Conservation (phyloP, 108 stramenopile species). For the Cyclotella choctawhatcheeana region DNA sequence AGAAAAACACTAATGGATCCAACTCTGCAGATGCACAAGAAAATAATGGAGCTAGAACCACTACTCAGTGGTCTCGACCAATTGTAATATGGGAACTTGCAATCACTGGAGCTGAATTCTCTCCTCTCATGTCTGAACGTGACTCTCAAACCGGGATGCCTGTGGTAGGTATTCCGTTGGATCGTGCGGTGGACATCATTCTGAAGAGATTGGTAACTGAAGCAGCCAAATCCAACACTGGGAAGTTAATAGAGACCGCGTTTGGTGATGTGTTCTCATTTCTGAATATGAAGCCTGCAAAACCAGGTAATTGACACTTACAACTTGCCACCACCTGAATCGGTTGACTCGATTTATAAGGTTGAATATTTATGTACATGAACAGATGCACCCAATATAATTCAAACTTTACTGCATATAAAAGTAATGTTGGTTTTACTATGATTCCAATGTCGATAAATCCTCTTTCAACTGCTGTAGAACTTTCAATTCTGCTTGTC, state of each 20-base stretch:
- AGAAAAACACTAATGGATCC: conserved; percentile 6
- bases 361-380: too few species aligned
- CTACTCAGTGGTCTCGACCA: conserved; percentile 41
- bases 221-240: conserved; percentile 51
- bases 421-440: neutral
- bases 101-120: conserved; percentile 44
- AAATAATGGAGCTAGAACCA: neutral
- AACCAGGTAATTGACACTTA: neutral
- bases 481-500: conserved; percentile 49
- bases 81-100: conserved; percentile 48
- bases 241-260: conserved; percentile 46
- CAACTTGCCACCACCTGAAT: neutral
- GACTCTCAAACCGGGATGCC: conserved; percentile 40
- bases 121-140: conserved; percentile 45
- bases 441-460: too few species aligned
- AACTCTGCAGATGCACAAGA: neutral
- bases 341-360: neutral
- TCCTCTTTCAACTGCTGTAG: conserved; percentile 10
- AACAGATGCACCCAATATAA: too few species aligned
- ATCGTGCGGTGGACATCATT: conserved; percentile 46
- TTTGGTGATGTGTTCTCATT: conserved; percentile 54
- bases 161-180: conserved; percentile 44
- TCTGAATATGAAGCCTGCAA: conserved; percentile 17
- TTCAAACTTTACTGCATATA: neutral
- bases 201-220: conserved; percentile 46